These are phyloP conservation scores for Xylaria bambusicola DNA, from an alignment of 495 filamentous ascomycete species.

Conservation along the genomic window DNA sequence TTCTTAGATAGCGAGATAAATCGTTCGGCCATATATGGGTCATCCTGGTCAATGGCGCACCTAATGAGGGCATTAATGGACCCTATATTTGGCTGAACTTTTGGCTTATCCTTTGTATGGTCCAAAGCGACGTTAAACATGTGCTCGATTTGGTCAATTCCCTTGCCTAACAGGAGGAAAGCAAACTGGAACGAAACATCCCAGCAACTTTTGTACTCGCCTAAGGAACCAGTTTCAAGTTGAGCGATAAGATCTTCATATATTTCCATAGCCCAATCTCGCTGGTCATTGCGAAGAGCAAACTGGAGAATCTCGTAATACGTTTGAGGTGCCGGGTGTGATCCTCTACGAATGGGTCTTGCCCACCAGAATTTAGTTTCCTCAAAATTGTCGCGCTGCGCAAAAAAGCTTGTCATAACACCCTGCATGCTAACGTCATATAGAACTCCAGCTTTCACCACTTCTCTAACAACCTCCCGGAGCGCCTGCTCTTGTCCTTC, in stretches of 20 bases:
- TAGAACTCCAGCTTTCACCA: constrained; percentile 33
- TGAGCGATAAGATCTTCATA: constrained; percentile 57
- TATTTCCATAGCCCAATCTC: constrained; percentile 64
- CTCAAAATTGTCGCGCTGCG: constrained; percentile 48
- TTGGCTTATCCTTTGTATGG: constrained; percentile 41
- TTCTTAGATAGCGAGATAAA: constrained; percentile 65
- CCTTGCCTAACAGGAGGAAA: constrained; percentile 64
- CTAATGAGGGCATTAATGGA: constrained; percentile 77
- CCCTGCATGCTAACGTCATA: constrained; percentile 44
- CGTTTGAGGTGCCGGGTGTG: constrained; percentile 42
- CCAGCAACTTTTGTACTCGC: constrained; percentile 53
- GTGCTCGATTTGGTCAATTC: constrained; percentile 66
- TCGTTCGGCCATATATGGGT: constrained; percentile 72
- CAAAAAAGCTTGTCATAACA: constrained; percentile 56
- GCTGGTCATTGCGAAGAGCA: constrained; percentile 53
- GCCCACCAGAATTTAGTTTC: constrained; percentile 66
- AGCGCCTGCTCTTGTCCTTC: constrained; percentile 62
- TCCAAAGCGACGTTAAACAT: constrained; percentile 65
- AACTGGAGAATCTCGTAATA: constrained; percentile 57
- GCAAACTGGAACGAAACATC: constrained; percentile 77
- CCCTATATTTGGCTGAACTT: constrained; percentile 59
- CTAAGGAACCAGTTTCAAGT: constrained; percentile 35
- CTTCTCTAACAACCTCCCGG: constrained; percentile 39
- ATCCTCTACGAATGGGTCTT: constrained; percentile 49
- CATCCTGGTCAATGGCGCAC: constrained; percentile 66